Evolutionary conservation across 2,329 filamentous ascomycete species (phyloP), one percentile per base, ranked within the genome.

Genomic region (Hypomyces perniciosus): DNA sequence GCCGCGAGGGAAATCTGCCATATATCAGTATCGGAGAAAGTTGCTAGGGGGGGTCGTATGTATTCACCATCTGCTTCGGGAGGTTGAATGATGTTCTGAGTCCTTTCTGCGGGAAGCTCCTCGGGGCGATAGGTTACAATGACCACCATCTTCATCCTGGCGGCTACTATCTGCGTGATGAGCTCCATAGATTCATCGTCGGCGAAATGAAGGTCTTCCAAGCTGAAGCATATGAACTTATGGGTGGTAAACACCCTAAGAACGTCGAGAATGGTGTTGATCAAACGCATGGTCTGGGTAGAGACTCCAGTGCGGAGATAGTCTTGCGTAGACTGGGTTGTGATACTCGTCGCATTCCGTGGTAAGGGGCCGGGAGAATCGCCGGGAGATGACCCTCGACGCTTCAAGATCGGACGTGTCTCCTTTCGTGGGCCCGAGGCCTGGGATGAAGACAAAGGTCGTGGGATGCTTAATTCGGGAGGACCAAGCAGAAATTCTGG

Each of bases 181-280:
- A 96, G 74, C 52, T 95, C 89, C 44, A 93, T 71, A 10, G 87
- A 93, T 66, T 96, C 92, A 28, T 86, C 81, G 63, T 96, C 92
- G 6, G 90, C 90, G 66, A 90, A 93, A 60, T 96, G 90, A 31
- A 96, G 72, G 66, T 96, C 92, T 62, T 96, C 92, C 29, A 96
- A 71, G 59, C 85, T 90, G 59, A 96, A 84, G 62, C 89, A 95
- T 48, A 96, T 90, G 60, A 96, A 84, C 60, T 91, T 93, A 64
- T 91, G 84, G 20, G 84, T 77, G 0, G 89, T 86, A 50, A 97
- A 84, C 39, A 95, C 81, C 47, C 88, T 81, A 46, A 96, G 68
- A 8, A 96, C 85, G 58, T 96, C 91, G 42, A 96, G 72, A 59
- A 95, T 92, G 1, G 88, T 91, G 62, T 90, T 92, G 77, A 92